These are phyloP conservation scores for Boletus eberwhitei DNA, from an alignment of 768 basidiomycete genomes.

Conservation along the genomic window DNA sequence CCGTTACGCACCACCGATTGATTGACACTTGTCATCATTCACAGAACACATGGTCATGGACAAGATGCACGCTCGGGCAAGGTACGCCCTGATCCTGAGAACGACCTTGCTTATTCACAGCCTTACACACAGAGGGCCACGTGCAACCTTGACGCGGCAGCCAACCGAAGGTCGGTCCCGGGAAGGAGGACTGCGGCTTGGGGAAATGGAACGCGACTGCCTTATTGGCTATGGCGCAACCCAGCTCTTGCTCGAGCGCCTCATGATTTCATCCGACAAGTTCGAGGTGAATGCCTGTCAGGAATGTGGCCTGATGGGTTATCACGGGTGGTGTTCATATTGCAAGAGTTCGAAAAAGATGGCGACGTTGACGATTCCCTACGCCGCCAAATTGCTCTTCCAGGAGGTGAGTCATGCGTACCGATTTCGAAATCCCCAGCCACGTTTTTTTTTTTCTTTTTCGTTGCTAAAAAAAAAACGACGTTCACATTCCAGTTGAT, in stretches of 20 bases:
- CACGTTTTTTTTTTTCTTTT: not conserved
- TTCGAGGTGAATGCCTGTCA: conserved; percentile 97
- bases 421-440: not conserved
- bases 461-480: not conserved
- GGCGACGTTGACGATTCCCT: conserved; percentile 93
- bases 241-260: conserved; percentile 89
- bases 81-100: conserved; percentile 44
- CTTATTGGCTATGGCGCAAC: conserved; percentile 98
- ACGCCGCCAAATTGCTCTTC: conserved; percentile 90
- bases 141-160: conserved; percentile 94
- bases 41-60: conserved; percentile 99
- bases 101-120: conserved; percentile 9
- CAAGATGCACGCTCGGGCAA: conserved; percentile 99
- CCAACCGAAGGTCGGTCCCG: conserved; percentile 98
- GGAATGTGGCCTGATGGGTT: conserved; percentile 92
- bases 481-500: conserved; percentile 55
- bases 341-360: conserved; percentile 98
- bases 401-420: conserved; percentile 61
- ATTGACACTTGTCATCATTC: conserved; percentile 13
- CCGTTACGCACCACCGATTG: not conserved
- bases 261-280: conserved; percentile 99
- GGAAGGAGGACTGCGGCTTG: conserved; percentile 93
- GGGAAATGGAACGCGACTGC: conserved; percentile 99
- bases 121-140: conserved; percentile 68
- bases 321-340: conserved; percentile 94